phyloP scores from a whole-genome alignment of 805 yeast genomes.

The Pichia cabralensis region DNA sequence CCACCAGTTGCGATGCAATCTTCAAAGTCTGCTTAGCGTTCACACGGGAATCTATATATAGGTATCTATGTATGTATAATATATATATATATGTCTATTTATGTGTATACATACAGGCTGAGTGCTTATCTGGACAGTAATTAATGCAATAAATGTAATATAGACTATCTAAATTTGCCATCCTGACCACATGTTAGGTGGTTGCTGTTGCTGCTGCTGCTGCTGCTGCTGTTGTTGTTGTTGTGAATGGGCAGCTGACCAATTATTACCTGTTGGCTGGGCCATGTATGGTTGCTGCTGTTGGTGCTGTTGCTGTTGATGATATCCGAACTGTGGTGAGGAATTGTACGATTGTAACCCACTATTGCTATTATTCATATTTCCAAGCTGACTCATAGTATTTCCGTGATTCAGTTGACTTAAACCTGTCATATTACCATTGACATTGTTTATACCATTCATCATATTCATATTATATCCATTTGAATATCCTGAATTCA shows the following conservation, averaged over 20 bases:
- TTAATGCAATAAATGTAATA: constrained; percentile 6
- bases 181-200: constrained; percentile 3
- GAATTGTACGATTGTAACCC: not conserved
- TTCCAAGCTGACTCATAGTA: not conserved
- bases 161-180: constrained; percentile 4
- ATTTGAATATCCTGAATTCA: not conserved
- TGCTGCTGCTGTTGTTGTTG: constrained; percentile 13
- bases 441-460: constrained; percentile 1
- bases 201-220: constrained; percentile 12
- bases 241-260: constrained; percentile 7
- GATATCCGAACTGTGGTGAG: constrained; percentile 9
- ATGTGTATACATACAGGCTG: too few relatives aligned
- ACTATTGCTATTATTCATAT: not conserved
- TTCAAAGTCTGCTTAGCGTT: too few relatives aligned
- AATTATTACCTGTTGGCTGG: constrained; percentile 3
- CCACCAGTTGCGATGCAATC: too few relatives aligned
- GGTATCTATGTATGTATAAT: too few relatives aligned
- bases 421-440: not conserved
- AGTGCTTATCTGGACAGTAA: too few relatives aligned
- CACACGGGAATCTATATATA: too few relatives aligned
- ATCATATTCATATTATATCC: not conserved
- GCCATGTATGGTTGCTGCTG: constrained; percentile 2
- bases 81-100: too few relatives aligned
- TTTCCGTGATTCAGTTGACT: constrained; percentile 1
- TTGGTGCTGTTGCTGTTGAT: constrained; percentile 4